These are phyloP conservation scores for Colletotrichum chlorophyti DNA, from an alignment of 2,329 filamentous ascomycete species.

Conservation along the genomic window DNA sequence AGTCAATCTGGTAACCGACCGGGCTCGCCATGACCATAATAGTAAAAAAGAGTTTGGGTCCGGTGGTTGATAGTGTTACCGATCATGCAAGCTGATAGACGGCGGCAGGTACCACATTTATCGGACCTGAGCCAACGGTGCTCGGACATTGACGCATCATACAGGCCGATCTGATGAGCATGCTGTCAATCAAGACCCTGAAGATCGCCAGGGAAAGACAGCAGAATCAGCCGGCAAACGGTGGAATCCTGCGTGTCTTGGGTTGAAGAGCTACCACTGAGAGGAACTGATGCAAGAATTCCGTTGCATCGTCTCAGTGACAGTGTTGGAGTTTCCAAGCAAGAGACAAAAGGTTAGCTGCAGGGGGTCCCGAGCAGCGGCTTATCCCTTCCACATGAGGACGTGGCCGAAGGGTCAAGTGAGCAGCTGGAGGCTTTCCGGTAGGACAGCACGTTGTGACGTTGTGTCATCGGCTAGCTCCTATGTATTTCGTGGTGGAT, in stretches of 20 bases:
- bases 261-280: not conserved
- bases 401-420: slow-evolving; percentile 20
- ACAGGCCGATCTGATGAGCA: slow-evolving; percentile 3
- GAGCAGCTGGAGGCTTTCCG: slow-evolving; percentile 24
- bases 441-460: slow-evolving; percentile 15
- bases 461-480: slow-evolving; percentile 11
- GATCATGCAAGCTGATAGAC: slow-evolving; percentile 13
- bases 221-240: slow-evolving; percentile 8
- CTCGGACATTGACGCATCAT: not conserved
- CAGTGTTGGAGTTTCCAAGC: slow-evolving; percentile 3
- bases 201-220: slow-evolving; percentile 21
- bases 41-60: not conserved
- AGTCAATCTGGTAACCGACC: slow-evolving; percentile 1
- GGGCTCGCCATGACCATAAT: not conserved
- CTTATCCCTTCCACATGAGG: slow-evolving; percentile 20
- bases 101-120: slow-evolving; percentile 21
- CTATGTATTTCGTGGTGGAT: not conserved
- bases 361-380: not conserved
- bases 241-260: slow-evolving; percentile 20
- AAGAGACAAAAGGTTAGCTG: not conserved
- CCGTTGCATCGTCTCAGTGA: slow-evolving; percentile 11
- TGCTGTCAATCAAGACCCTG: not conserved
- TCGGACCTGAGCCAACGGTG: not conserved
- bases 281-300: not conserved
- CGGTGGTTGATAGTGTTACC: not conserved